Base-by-base conservation (phyloP, 768 basidiomycete genomes). In the Lyophyllum semitale region DNA sequence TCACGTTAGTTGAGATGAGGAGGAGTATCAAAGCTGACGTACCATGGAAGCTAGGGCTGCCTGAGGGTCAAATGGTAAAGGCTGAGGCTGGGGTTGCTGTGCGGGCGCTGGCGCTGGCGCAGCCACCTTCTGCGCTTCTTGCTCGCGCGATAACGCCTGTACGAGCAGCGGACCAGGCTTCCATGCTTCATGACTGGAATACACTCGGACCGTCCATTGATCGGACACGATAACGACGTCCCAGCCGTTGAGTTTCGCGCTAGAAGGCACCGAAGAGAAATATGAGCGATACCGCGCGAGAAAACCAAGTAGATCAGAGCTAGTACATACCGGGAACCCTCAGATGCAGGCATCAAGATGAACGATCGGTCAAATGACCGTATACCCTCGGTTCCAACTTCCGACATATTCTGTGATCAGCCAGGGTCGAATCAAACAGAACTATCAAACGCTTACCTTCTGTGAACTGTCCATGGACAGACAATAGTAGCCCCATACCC, bases 281-380 rank as follows among this genome's bases (percentile, higher is more conserved):
- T 29, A 35, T 45, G 22, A 51, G 59, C 53, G 54, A 60, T 58
- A 45, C 56, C 38, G 32, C n/a, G 27, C 18, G 33, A 26, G 42
- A 26, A 25, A 38, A 50, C 15, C 20, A 53, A 29, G n/a, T 30
- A 55, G 17, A 35, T 20, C 46, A 45, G 15, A 53, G 4, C 25
- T 42, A 48, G 26, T 46, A 81, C 94, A 60, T 71, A 96, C 95
- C 86, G 77, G 62, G 95, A 95, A 25, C 87, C 90, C 48, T 88
- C 85, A 23, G 85, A 72, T 2, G 95, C 88, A 35, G 90, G 89
- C 4, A 87, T 85, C 23, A 99, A 76, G 51, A 98, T 81, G 66
- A 98, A 95, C 0, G 92, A 87, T 54, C 97, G 82, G 68, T 97
- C 94, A 71, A 99, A 99, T 20, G 95, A 96, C 43, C 96, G 84